Evolutionary conservation across 164 flowering plant genomes (phyloP).

Genomic region (Taxillus chinensis): DNA sequence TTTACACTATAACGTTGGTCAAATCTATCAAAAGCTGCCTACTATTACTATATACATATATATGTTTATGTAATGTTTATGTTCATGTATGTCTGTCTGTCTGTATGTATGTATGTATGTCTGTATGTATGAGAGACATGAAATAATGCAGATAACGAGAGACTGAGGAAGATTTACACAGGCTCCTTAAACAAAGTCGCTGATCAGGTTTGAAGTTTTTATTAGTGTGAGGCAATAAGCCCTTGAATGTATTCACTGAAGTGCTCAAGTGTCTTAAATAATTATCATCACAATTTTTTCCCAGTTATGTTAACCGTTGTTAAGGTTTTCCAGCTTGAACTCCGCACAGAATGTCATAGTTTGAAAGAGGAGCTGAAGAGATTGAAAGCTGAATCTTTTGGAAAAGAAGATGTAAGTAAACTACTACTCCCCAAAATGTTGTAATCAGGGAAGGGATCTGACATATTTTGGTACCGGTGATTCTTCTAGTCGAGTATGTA

Average conservation of each 20-base stretch:
- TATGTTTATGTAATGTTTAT: too few relatives aligned
- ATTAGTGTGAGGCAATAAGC: not conserved
- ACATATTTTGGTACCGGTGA: too few relatives aligned
- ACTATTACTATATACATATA: too few relatives aligned
- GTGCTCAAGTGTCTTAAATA: not conserved
- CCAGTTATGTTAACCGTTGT: conserved; percentile 1
- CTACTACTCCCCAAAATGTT: not conserved
- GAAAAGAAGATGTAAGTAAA: conserved; percentile 35
- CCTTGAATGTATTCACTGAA: not conserved
- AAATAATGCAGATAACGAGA: conserved; percentile 41
- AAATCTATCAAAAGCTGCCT: too few relatives aligned
- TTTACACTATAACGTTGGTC: too few relatives aligned
- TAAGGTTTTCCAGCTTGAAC: conserved; percentile 31
- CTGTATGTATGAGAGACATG: not conserved
- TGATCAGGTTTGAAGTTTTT: conserved; percentile 31
- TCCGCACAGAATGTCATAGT: conserved; percentile 22
- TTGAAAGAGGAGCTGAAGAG: conserved; percentile 45
- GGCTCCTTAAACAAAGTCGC: conserved; percentile 38
- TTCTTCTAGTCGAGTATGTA: too few relatives aligned
- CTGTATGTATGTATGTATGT: too few relatives aligned
- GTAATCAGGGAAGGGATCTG: too few relatives aligned
- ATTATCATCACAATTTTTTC: not conserved
- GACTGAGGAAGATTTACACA: conserved; percentile 30
- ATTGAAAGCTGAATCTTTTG: conserved; percentile 21
- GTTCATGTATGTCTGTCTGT: too few relatives aligned